Conservation (phyloP, 2,329 filamentous ascomycete genomes). For the Colletotrichum trifolii region DNA sequence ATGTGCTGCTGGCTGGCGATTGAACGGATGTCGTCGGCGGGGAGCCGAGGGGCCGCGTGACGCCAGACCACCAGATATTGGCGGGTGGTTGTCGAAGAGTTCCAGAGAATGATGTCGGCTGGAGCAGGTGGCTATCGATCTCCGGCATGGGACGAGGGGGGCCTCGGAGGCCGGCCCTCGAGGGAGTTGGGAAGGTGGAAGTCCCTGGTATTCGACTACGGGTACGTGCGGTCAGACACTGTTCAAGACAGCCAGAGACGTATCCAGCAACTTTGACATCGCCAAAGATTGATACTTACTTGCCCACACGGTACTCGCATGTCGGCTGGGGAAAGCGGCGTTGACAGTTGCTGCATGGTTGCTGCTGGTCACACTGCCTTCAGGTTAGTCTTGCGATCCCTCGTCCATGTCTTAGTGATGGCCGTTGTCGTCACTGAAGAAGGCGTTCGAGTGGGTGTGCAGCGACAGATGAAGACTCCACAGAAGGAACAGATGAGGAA, state of each 20-base stretch:
- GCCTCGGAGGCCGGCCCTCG: conserved; percentile 16
- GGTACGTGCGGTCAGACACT: too few species aligned
- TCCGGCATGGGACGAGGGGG: conserved; percentile 28
- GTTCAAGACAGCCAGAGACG: conserved; percentile 1
- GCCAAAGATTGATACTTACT: conserved; percentile 37
- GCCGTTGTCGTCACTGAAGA: neutral
- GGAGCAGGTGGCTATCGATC: conserved; percentile 36
- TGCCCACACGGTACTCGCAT: conserved; percentile 57
- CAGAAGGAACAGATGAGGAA: neutral
- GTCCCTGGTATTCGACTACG: conserved; percentile 30
- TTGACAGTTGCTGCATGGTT: conserved; percentile 64
- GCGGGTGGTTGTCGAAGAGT: neutral
- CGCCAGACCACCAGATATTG: neutral
- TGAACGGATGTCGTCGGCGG: neutral
- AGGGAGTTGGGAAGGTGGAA: conserved; percentile 24
- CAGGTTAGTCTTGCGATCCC: conserved; percentile 17
- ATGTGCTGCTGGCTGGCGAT: neutral
- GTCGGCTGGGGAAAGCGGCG: conserved; percentile 62
- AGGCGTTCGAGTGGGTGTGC: neutral
- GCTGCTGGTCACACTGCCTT: conserved; percentile 62
- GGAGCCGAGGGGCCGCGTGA: neutral
- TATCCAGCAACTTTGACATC: neutral
- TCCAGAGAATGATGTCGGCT: conserved; percentile 26
- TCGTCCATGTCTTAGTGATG: neutral
- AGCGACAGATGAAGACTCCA: neutral